Conservation (phyloP, 2,329 filamentous ascomycete species). For the Phoma sp. region DNA sequence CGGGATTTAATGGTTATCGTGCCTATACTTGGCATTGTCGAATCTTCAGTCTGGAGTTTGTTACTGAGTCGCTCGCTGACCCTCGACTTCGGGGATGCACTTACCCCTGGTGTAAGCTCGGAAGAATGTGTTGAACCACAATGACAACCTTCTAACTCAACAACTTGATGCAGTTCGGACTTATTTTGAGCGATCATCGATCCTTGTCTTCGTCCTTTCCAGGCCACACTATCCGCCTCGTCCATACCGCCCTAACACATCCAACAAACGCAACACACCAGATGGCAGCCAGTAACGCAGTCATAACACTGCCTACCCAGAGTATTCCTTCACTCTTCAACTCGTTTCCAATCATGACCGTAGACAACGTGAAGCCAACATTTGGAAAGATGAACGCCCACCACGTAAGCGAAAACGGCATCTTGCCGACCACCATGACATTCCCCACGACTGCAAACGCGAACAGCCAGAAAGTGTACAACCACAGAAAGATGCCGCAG, state of each 20-base stretch:
- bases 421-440: constrained; percentile 19
- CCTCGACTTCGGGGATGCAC: background rate
- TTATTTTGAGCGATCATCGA: background rate
- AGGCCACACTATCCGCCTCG: constrained; percentile 60
- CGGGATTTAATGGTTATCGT: too few species aligned
- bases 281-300: constrained; percentile 56
- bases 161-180: background rate
- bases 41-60: background rate
- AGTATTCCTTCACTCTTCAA: constrained; percentile 41
- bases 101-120: background rate
- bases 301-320: constrained; percentile 55
- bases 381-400: constrained; percentile 61
- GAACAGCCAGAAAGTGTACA: constrained; percentile 63
- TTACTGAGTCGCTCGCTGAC: background rate
- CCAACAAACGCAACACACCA: constrained; percentile 59
- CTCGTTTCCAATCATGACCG: constrained; percentile 41
- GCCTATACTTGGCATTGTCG: too few species aligned
- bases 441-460: constrained; percentile 42
- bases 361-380: constrained; percentile 48
- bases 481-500: constrained; percentile 66
- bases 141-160: background rate
- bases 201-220: constrained; percentile 49
- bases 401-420: constrained; percentile 64
- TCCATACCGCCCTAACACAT: constrained; percentile 58
- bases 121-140: background rate